These are phyloP conservation scores for Scytalidium sp. DNA, from an alignment of 2,329 filamentous ascomycete genomes.

Conservation along the genomic window DNA sequence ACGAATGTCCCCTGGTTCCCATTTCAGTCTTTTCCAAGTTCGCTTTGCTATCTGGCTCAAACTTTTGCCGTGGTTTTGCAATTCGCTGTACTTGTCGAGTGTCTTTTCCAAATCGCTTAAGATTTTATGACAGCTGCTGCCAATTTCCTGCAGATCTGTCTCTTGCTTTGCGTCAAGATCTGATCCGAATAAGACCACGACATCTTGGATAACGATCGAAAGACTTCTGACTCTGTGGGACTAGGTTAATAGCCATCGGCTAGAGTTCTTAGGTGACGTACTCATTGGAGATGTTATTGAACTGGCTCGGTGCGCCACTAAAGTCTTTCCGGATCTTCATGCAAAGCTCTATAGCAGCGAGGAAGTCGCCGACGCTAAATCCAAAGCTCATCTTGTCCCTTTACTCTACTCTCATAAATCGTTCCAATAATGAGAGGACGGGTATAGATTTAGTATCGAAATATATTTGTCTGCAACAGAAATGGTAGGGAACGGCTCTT, in stretches of 20 bases:
- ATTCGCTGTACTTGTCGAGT: conserved; percentile 10
- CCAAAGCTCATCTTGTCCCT: conserved; percentile 31
- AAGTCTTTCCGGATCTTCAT: conserved; percentile 25
- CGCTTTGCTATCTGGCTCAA: too few relatives aligned
- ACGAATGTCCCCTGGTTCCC: conserved; percentile 16
- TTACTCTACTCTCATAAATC: too few relatives aligned
- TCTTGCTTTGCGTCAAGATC: conserved; percentile 16
- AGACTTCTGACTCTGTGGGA: conserved; percentile 16
- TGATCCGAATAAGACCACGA: conserved; percentile 13
- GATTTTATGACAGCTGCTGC: conserved; percentile 11
- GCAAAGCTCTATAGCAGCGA: conserved; percentile 22
- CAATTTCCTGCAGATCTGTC: conserved; percentile 14
- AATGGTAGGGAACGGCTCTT: too few relatives aligned
- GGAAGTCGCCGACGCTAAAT: conserved; percentile 26
- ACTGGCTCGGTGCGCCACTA: conserved; percentile 22
- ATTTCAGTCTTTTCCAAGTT: conserved; percentile 24
- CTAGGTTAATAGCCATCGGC: neutral
- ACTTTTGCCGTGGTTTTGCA: conserved; percentile 8
- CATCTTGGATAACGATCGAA: conserved; percentile 18
- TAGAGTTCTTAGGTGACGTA: conserved; percentile 7
- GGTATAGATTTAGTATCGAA: too few relatives aligned
- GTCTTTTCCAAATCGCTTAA: conserved; percentile 13
- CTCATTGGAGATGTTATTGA: conserved; percentile 21
- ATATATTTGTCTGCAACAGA: too few relatives aligned
- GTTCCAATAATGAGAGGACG: too few relatives aligned